Conservation (phyloP, 2,329 filamentous ascomycete species). For the Aspergillus ochraceoroseus region DNA sequence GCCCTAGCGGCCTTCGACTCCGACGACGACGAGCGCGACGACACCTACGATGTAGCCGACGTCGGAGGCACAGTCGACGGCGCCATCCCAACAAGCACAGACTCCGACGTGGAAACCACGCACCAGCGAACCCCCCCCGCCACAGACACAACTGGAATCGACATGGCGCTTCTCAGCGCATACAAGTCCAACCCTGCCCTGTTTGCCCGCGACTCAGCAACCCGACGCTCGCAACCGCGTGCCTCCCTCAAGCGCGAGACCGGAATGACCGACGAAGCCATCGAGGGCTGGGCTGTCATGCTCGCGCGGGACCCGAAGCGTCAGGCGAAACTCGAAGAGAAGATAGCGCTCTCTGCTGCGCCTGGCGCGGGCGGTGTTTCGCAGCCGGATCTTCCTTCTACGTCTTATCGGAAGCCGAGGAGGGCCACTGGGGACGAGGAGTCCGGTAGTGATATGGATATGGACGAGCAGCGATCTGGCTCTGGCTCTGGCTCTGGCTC, state of each 20-base stretch:
- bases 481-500: constrained; percentile 14
- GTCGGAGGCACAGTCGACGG: constrained; percentile 89
- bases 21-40: constrained; percentile 93
- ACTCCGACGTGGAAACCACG: constrained; percentile 40
- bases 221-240: constrained; percentile 61
- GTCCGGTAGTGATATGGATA: constrained; percentile 40
- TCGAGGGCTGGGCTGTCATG: constrained; percentile 94
- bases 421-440: constrained; percentile 45
- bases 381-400: constrained; percentile 61
- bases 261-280: constrained; percentile 84
- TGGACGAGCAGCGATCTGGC: constrained; percentile 25
- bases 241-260: constrained; percentile 66
- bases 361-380: constrained; percentile 29
- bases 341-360: constrained; percentile 52
- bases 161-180: constrained; percentile 67
- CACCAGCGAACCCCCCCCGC: constrained; percentile 47
- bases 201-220: constrained; percentile 68
- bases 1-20: constrained; percentile 85
- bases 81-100: constrained; percentile 29
- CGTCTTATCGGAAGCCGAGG: constrained; percentile 54
- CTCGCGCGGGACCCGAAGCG: constrained; percentile 66
- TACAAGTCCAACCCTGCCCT: constrained; percentile 61
- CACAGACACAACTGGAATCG: constrained; percentile 48
- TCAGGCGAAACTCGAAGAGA: constrained; percentile 64
- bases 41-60: constrained; percentile 90